Evolutionary conservation across 2,329 filamentous ascomycete species (phyloP).

Genomic region (Hymenoscyphus fructigenus): DNA sequence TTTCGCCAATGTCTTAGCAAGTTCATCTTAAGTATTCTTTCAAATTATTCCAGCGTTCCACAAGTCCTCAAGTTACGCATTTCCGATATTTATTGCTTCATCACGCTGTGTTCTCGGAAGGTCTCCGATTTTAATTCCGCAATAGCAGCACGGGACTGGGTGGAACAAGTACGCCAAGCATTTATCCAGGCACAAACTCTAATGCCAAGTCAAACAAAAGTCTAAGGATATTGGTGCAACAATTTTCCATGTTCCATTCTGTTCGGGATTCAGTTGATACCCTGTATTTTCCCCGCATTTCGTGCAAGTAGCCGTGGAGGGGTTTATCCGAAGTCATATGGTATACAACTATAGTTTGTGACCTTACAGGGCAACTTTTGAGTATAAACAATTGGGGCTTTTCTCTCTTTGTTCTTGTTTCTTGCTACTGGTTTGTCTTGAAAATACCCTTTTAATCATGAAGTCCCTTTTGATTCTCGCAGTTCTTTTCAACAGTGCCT

Average conservation of each 20-base stretch:
- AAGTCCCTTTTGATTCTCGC: neutral
- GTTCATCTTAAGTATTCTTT: too few species aligned
- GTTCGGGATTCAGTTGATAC: neutral
- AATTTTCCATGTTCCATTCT: neutral
- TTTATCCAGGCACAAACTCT: too few species aligned
- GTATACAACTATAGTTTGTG: neutral
- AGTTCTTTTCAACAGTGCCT: neutral
- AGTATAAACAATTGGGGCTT: neutral
- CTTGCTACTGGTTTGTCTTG: neutral
- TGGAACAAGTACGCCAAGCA: neutral
- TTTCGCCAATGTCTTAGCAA: too few species aligned
- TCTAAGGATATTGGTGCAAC: constrained; percentile 2
- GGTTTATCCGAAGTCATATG: neutral
- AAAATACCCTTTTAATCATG: neutral
- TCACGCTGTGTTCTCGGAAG: too few species aligned
- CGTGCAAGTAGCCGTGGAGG: neutral
- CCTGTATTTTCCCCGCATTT: neutral
- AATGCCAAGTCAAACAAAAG: neutral
- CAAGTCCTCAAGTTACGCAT: too few species aligned
- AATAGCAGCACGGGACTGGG: too few species aligned
- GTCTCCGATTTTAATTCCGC: too few species aligned
- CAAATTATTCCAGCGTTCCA: too few species aligned
- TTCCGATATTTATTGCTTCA: too few species aligned
- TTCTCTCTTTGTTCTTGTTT: neutral
- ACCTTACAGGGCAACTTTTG: neutral